Evolutionary conservation across 2,329 filamentous ascomycete species (phyloP), one percentile per base, ranked within the genome.

Genomic region (Ceratocystis eucalypticola): DNA sequence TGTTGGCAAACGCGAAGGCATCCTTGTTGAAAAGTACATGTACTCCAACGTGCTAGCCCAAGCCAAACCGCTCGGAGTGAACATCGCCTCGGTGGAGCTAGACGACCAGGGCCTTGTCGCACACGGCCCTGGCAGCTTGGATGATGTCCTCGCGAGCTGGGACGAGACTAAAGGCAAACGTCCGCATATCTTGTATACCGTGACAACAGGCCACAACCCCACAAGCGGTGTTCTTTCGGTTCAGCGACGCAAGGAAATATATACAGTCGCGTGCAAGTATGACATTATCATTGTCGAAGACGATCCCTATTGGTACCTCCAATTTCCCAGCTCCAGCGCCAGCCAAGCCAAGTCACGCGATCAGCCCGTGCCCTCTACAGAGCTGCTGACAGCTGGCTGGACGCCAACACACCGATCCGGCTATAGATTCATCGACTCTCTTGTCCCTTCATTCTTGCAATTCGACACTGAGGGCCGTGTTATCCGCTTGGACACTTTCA

Each of bases 261-360:
- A 96, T 73, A 83, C 81, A 20, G 74, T 96, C 15, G 94, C 89
- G 76, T 85, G 85, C 74, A 83, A 87, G 73, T 96, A 90, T 76
- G 91, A 96, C 74, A 83, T 96, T 69, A 83, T 96, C 72, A 96
- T 96, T 70, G 78, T 95, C 69, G 93, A 97, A 75, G 93, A 97
- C 71, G 92, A 96, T 69, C 93, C 93, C 5, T 96, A 96, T 78
- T 96, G 91, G 89, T 93, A 94, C 74, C 80, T 97, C 7, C 93
- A 96, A 74, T 96, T 84, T 75, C 90, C 91, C 0, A 88, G 88
- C 0, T 86, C 88, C 0, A 82, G 78, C 65, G 61, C 73, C 30
- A 75, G 76, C 61, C 78, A 84, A 72, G 78, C 82, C 71, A 78
- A 80, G 71, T 78, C 80, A 20, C 75, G 80, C 48, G 74, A 74